Base-by-base conservation (phyloP, 2,329 filamentous ascomycete species). In the Pseudogymnoascus sp. region DNA sequence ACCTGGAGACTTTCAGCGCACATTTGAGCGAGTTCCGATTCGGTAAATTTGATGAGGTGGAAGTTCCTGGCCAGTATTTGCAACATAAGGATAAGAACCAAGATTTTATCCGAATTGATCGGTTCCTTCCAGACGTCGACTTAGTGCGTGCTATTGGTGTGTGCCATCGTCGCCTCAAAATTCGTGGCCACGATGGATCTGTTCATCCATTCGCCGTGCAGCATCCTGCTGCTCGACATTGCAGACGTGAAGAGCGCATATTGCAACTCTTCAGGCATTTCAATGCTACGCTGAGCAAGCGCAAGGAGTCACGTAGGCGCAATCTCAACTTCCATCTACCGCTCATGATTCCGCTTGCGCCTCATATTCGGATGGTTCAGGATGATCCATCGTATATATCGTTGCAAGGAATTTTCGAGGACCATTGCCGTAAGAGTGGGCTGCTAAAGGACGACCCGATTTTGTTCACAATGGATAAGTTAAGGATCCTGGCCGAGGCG, bases 1-100 rank as follows among this genome's bases (percentile, higher is more conserved):
- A 72, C 38, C 81, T 99, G 8, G 94, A 99, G 74, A 82, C 82
- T 29, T 96, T 90, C 73, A 96, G 92, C 52, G 90, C 91, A 58
- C 90, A 96, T 71, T 83, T 99, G 45, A 96, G 91, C 76, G 94
- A 97, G 72, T 99, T 99, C 81, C 84, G 91, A 39, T 99, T 96
- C 80, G 88, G 94, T 74, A 97, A 97, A 74, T 97, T 99, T 68
- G 94, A 99, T 71, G 95, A 99, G 70, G 93, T 99, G 11, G 94
- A 99, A 75, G 86, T 99, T 37, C 95, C 95, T 2, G 94, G 94
- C 0, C 94, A 99, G 73, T 99, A 99, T 74, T 79, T 97, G 66
- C 88, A 96, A 72, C 94, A 97, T 77, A 95, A 94, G 75, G 95
- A 99, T 71, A 99, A 97, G 83, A 99, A 99, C 74, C 92, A 96